Base-by-base conservation (phyloP, 2,329 filamentous ascomycete genomes). In the Westerdykella aurantiaca region DNA sequence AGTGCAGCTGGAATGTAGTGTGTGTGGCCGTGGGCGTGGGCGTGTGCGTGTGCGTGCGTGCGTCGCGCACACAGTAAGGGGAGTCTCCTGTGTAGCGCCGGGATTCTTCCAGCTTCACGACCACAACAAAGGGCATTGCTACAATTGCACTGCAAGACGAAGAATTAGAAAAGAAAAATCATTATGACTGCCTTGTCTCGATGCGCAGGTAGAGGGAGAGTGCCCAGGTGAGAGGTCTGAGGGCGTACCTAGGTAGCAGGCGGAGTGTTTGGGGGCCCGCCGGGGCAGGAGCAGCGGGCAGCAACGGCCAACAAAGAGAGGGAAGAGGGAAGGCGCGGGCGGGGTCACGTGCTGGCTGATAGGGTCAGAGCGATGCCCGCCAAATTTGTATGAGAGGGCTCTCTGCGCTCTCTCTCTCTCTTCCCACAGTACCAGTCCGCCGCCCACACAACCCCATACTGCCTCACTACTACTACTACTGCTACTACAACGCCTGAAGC, bases 401-500 rank as follows among this genome's bases (percentile, higher is more conserved):
- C 43, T 41, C 42, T 33, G 45, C 42, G 50, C 41, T 37, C 37
- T 45, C 43, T 42, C 33, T 37, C 23, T 31, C 38, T 41, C 31
- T 31, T 4, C 18, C 21, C 34, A 29, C 34, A 33, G 34, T 33
- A 25, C 16, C 16, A 31, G 7, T 46, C 45, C 46, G 47, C 40
- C n/a, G n/a, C 33, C 31, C 47, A 50, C 48, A 43, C 45, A 51
- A 43, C 44, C 46, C 42, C 46, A 37, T 34, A 21, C 18, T 21
- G 18, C 18, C 18, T 21, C 39, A 38, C 34, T 35, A 16, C 23
- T 25, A 25, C 23, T 25, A 5, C 23, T 25, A 25, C 23, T 25
- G 23, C 23, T 25, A 10, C 25, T 29, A 29, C 25, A 29, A 6
- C 25, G 25, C 25, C 25, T 29, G 25, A 21, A 29, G 25, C 25